These are phyloP conservation scores for Cryptococcus sp. DNA, from an alignment of 1,284 basidiomycete genomes.

Conservation along the genomic window DNA sequence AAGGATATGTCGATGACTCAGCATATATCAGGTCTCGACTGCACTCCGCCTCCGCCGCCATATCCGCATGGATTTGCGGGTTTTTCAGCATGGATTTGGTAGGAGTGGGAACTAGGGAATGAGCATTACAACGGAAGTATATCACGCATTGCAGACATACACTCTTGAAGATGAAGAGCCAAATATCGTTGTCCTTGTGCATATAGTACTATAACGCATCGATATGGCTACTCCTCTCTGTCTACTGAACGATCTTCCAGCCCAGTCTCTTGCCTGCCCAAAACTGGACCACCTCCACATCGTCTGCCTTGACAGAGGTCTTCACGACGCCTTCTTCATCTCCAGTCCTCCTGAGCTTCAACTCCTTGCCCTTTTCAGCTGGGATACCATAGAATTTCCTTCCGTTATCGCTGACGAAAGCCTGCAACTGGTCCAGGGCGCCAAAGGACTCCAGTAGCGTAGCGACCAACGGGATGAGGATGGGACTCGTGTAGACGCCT, in stretches of 20 bases:
- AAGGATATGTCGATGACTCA: no score
- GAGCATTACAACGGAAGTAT: no score
- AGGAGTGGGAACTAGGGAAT: no score
- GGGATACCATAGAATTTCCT: constrained; percentile 72
- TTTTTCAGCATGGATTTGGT: no score
- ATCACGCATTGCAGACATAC: no score
- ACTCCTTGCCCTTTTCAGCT: constrained; percentile 58
- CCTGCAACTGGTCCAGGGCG: constrained; percentile 75
- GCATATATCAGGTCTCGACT: no score
- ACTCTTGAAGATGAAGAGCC: no score
- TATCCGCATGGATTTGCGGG: no score
- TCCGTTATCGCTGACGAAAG: constrained; percentile 76
- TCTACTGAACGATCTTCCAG: constrained; percentile 68
- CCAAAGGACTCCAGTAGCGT: constrained; percentile 80
- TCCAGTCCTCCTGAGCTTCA: constrained; percentile 29
- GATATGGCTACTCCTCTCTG: no score
- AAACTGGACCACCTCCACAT: constrained; percentile 63
- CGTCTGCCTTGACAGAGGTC: constrained; percentile 36
- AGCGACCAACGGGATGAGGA: constrained; percentile 80
- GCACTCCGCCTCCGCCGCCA: no score
- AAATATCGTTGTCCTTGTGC: no score
- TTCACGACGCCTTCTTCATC: constrained; percentile 20
- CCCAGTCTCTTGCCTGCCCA: constrained; percentile 81
- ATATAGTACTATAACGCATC: no score
- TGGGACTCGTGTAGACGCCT: constrained; percentile 88